These are phyloP conservation scores for Erigeron philadelphicus DNA, from an alignment of 140 eudicot species.

Conservation along the genomic window DNA sequence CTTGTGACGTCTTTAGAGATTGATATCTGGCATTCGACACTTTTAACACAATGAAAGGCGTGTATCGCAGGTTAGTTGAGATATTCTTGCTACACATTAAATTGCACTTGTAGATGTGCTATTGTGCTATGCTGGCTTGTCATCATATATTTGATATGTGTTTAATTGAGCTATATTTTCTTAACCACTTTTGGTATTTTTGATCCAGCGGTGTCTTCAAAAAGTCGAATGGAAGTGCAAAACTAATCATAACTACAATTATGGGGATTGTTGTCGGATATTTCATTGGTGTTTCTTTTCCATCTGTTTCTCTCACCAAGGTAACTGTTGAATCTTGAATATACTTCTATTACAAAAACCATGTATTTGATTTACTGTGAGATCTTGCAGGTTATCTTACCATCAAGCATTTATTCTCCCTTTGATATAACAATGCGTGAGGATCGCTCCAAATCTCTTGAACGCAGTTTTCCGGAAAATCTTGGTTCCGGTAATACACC, in stretches of 20 bases:
- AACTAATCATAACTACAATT: slow-evolving; percentile 68
- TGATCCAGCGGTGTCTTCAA: slow-evolving; percentile 63
- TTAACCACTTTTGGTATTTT: slow-evolving; percentile 9
- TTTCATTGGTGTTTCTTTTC: slow-evolving; percentile 90
- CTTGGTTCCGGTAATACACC: slow-evolving; percentile 87
- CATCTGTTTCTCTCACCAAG: slow-evolving; percentile 77
- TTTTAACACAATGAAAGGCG: slow-evolving; percentile 34
- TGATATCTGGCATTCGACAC: slow-evolving; percentile 16
- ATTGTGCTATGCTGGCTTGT: slow-evolving; percentile 4
- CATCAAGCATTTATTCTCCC: slow-evolving; percentile 65
- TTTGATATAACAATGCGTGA: slow-evolving; percentile 51
- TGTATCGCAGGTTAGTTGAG: slow-evolving; percentile 49
- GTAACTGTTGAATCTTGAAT: slow-evolving; percentile 38
- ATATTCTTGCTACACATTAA: slow-evolving; percentile 3
- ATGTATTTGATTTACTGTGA: slow-evolving; percentile 21
- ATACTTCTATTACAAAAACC: slow-evolving; percentile 11
- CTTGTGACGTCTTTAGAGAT: slow-evolving; percentile 18
- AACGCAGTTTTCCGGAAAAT: slow-evolving; percentile 78
- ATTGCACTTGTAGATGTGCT: slow-evolving; percentile 3
- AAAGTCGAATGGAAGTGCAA: slow-evolving; percentile 78
- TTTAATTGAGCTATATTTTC: background rate
- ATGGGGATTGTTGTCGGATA: slow-evolving; percentile 92
- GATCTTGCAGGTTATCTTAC: slow-evolving; percentile 56
- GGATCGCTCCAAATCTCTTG: slow-evolving; percentile 31
- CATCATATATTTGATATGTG: background rate